These are phyloP conservation scores for Leccinum proliferum DNA, from an alignment of 1,284 basidiomycete genomes.

Conservation along the genomic window DNA sequence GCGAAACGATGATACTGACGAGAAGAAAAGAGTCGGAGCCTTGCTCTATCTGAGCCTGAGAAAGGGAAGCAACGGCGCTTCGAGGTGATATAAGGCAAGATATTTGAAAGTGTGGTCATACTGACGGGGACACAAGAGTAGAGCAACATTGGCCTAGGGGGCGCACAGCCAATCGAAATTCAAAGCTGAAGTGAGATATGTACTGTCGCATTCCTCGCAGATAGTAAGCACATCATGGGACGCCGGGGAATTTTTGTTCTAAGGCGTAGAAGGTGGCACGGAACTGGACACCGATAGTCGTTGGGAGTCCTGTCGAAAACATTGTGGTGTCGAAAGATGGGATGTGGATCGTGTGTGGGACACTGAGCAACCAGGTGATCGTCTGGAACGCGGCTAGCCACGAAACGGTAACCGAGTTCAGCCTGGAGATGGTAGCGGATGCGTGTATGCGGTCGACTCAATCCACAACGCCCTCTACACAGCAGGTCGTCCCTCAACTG, in stretches of 20 bases:
- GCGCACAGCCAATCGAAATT: too few relatives aligned
- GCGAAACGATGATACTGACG: too few relatives aligned
- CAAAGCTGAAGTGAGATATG: not conserved
- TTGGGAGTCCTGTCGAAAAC: too few relatives aligned
- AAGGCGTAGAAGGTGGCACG: not conserved
- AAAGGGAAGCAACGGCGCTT: not conserved
- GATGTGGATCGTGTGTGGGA: not conserved
- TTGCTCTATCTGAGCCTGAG: too few relatives aligned
- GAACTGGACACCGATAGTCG: too few relatives aligned
- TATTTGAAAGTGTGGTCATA: not conserved
- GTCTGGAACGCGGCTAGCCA: too few relatives aligned
- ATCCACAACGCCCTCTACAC: not conserved
- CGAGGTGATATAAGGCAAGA: not conserved
- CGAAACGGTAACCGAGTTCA: too few relatives aligned
- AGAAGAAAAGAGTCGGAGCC: too few relatives aligned
- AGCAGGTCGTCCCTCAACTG: constrained; percentile 44
- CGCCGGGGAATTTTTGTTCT: not conserved
- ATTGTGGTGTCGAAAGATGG: not conserved
- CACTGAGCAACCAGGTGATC: not conserved
- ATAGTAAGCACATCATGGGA: not conserved
- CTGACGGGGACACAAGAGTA: not conserved
- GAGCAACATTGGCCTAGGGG: not conserved
- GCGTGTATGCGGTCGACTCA: not conserved
- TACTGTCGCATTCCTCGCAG: not conserved
- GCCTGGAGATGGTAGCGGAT: too few relatives aligned